Evolutionary conservation across 305 asterid genomes (phyloP), one percentile per base, ranked within the genome.

Genomic region (Ruellia speciosa): DNA sequence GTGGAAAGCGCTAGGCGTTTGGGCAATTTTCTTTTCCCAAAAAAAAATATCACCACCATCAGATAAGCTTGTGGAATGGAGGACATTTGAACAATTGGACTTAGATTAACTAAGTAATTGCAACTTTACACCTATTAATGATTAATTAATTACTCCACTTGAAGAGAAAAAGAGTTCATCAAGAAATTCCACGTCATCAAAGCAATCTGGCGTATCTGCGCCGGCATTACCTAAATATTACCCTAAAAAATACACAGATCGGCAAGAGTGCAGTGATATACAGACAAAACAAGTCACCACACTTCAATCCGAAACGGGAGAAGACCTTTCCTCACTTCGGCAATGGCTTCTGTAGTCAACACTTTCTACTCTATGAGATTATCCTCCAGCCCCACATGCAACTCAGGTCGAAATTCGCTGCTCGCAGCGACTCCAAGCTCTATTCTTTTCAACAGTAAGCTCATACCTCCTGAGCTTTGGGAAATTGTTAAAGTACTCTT

Each of bases 311-410:
- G 62, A 37, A 69, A 31, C 66, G 37, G 31, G 31, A 24, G 9
- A 47, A 55, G 14, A 5, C 34, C 69, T 55, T 64, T 24, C 35
- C 11, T 35, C 18, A 20, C 48, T 47, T 64, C 58, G 5, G 48
- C 81, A 50, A 89, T 89, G 95, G 84, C 90, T 56, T 75, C 88
- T 49, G 49, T 79, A 13, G 63, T 84, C 48, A 70, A 80, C 77
- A 59, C 75, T 19, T 52, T 64, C 55, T 71, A 68, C 69, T 72
- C 80, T 45, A 16, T 66, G 0, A 67, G 72, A 66, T 59, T 82
- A 49, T 75, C 77, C 47, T 58, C 84, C 59, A 57, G 60, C 54
- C 53, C 67, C 12, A 64, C 72, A 18, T 60, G 63, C 53, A 74
- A 17, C 62, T 71, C 72, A 3, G 70, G 68, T 58, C 77, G 64